These are phyloP conservation scores for Fusarium nematophilum DNA, from an alignment of 2,329 filamentous ascomycete species.

Conservation along the genomic window DNA sequence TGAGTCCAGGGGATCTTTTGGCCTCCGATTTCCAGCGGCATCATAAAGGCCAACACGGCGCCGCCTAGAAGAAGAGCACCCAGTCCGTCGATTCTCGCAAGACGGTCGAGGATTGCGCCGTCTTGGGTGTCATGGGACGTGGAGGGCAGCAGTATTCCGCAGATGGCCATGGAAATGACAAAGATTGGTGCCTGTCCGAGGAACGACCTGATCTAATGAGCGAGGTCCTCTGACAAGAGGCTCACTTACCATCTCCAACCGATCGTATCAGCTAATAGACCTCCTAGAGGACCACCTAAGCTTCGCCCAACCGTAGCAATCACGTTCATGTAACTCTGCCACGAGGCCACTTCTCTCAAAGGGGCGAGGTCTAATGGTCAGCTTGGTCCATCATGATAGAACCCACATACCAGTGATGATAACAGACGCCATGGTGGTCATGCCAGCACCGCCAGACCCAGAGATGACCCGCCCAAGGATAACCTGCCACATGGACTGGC, in stretches of 20 bases:
- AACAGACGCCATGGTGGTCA: slow-evolving; percentile 62
- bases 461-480: slow-evolving; percentile 63
- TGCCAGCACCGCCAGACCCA: slow-evolving; percentile 63
- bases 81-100: slow-evolving; percentile 61
- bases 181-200: slow-evolving; percentile 69
- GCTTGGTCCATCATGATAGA: background rate
- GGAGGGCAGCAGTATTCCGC: slow-evolving; percentile 60
- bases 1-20: slow-evolving; percentile 63
- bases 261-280: slow-evolving; percentile 68
- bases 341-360: slow-evolving; percentile 63
- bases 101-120: background rate
- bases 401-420: slow-evolving; percentile 59
- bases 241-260: slow-evolving; percentile 67
- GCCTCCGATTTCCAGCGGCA: slow-evolving; percentile 64
- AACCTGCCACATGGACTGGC: slow-evolving; percentile 59
- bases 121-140: slow-evolving; percentile 23
- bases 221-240: too few species aligned
- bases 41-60: slow-evolving; percentile 64
- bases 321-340: slow-evolving; percentile 65
- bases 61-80: slow-evolving; percentile 65
- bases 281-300: slow-evolving; percentile 66
- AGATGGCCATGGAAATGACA: slow-evolving; percentile 60
- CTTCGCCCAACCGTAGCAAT: slow-evolving; percentile 63
- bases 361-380: slow-evolving; percentile 59
- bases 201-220: slow-evolving; percentile 58